Percentiles rank a stretch among this genome's conserved stretches.
phyloP scores from a whole-genome alignment of 352 stramenopile genomes.

The Elongisporangium senticosum region DNA sequence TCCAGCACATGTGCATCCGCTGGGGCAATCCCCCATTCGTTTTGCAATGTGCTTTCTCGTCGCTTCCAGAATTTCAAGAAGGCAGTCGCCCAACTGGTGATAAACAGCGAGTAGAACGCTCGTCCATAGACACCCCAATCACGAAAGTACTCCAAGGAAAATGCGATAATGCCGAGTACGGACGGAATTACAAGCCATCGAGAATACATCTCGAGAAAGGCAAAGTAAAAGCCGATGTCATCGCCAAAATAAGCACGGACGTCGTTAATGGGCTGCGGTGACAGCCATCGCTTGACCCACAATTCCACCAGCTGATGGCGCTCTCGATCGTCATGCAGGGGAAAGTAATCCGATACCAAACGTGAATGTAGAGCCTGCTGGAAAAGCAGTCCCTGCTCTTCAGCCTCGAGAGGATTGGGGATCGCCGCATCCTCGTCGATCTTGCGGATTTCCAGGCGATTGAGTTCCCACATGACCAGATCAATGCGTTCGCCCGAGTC shows the following conservation, averaged over 20 bases:
- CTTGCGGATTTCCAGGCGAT: conserved; percentile 37
- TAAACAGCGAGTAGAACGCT: conserved; percentile 83
- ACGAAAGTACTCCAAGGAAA: conserved; percentile 72
- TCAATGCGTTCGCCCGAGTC: conserved; percentile 72
- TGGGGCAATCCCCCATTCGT: conserved; percentile 73
- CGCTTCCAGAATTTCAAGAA: conserved; percentile 92
- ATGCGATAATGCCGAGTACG: conserved; percentile 83
- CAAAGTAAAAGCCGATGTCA: conserved; percentile 97
- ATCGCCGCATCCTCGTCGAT: conserved; percentile 11
- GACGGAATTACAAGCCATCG: conserved; percentile 91
- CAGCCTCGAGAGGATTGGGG: conserved; percentile 50
- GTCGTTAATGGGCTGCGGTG: conserved; percentile 44
- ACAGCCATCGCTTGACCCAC: conserved; percentile 74
- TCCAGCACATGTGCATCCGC: conserved; percentile 42
- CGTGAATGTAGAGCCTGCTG: conserved; percentile 63
- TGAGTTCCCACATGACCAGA: conserved; percentile 67
- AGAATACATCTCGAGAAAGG: conserved; percentile 95
- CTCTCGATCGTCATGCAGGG: conserved; percentile 69
- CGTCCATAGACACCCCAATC: conserved; percentile 54
- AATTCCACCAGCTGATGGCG: conserved; percentile 51
- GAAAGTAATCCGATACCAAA: conserved; percentile 66
- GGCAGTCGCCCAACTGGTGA: conserved; percentile 86
- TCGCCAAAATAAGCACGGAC: conserved; percentile 80
- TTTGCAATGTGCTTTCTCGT: conserved; percentile 78
- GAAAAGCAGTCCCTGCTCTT: conserved; percentile 63